These are phyloP conservation scores for Trapa bicornis DNA, from an alignment of 345 rosid species.

Conservation along the genomic window DNA sequence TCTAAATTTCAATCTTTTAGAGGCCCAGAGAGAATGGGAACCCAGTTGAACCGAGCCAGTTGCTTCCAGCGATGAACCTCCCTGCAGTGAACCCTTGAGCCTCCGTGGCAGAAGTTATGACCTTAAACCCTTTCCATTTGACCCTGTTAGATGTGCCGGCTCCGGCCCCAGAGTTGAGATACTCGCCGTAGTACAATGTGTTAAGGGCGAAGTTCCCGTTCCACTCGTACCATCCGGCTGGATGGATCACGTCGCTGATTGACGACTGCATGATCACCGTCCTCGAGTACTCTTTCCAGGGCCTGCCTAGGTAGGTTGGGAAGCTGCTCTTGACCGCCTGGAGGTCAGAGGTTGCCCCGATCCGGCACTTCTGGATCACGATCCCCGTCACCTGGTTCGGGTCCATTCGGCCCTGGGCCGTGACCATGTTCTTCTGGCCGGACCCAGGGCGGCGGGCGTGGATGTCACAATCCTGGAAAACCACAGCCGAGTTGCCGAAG, in stretches of 20 bases:
- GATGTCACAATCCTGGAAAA: constrained; percentile 51
- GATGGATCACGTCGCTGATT: constrained; percentile 48
- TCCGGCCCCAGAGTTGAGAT: constrained; percentile 59
- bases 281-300: constrained; percentile 86
- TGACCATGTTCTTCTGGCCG: constrained; percentile 92
- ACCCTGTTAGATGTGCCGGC: constrained; percentile 64
- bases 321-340: constrained; percentile 31
- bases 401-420: constrained; percentile 82
- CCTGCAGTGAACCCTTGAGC: constrained; percentile 44
- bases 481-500: constrained; percentile 15
- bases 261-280: constrained; percentile 72
- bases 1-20: not conserved
- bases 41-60: constrained; percentile 63
- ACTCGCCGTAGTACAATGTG: constrained; percentile 65
- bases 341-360: constrained; percentile 69
- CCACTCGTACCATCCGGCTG: constrained; percentile 85
- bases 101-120: constrained; percentile 40
- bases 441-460: constrained; percentile 73
- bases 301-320: constrained; percentile 76
- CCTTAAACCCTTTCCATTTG: constrained; percentile 55
- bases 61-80: constrained; percentile 47
- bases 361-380: constrained; percentile 72
- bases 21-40: constrained; percentile 69
- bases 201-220: constrained; percentile 44
- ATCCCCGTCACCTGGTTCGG: constrained; percentile 92